Evolutionary conservation across 202 grass and related monocot genomes (phyloP), one percentile per base, ranked within the genome.

Genomic region (Musa balbisiana): DNA sequence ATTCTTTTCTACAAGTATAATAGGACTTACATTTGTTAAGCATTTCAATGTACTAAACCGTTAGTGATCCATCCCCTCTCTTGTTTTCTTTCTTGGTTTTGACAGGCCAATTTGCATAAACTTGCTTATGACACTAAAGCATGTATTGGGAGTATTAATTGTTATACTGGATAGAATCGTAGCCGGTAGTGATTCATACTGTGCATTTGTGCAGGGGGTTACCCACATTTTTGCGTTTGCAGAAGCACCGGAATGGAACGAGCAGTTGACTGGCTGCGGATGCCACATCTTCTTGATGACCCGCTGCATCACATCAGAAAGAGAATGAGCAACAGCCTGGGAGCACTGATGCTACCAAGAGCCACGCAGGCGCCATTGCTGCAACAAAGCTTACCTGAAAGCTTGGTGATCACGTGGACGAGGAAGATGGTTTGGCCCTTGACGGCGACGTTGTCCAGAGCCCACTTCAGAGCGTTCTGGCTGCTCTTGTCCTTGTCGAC

Each of bases 221-320:
- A 62, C 51, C 29, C 64, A 98, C 94, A 79, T 84, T 85, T 86
- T 91, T 89, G 64, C 91, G 84, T 72, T 74, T 93, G 81, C 94
- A 98, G 83, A 98, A 98, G 69, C 88, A 93, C 22, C 87, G 88
- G 66, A 91, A 98, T 12, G 94, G 94, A 64, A 98, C 83, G 55
- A 98, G 59, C 56, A 98, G 64, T 33, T 98, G 91, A 73, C 89
- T 98, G 22, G 71, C 22, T 9, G 21, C 22, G 15, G 23, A 2
- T 8, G 12, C 15, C 2, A 22, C 21, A 17, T 73, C 71, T 16
- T 73, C 71, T 53, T 54, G 51, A n/a, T 62, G n/a, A 19, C 56
- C 56, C 9, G 13, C 71, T 73, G 72, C 72, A n/a, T 16, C 10
- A 5, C 10, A 67, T 1, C 3, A 67, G 25, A 67, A 67, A 0